These are phyloP conservation scores for Solanum chaucha DNA, from an alignment of 257 asterid species.

Conservation along the genomic window DNA sequence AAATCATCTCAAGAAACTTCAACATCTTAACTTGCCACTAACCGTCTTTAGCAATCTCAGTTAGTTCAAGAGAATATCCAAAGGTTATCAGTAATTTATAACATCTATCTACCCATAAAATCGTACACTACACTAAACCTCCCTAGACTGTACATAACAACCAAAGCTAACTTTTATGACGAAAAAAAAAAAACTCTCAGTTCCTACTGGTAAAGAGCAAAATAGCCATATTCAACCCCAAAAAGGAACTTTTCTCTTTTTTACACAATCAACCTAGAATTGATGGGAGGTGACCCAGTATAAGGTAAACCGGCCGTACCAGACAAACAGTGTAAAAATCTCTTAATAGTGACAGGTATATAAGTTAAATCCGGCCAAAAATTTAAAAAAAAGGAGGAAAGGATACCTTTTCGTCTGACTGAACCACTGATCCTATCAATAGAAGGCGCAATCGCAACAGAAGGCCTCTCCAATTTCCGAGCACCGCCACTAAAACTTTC, in stretches of 20 bases:
- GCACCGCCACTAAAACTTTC: constrained; percentile 49
- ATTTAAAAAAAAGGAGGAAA: not conserved
- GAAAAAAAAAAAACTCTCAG: not conserved
- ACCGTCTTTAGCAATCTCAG: not conserved
- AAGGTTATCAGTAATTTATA: not conserved
- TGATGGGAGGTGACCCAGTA: not conserved
- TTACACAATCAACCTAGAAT: not conserved
- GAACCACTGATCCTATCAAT: constrained; percentile 7
- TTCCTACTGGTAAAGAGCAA: not conserved
- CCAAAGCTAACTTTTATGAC: not conserved
- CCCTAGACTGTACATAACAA: not conserved
- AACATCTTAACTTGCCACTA: not conserved
- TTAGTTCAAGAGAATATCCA: not conserved
- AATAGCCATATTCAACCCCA: not conserved
- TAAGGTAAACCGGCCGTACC: not conserved
- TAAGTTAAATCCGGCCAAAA: not conserved
- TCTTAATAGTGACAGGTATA: not conserved
- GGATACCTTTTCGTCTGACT: constrained; percentile 10
- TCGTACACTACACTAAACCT: not conserved
- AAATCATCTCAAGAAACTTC: not conserved
- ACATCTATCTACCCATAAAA: not conserved
- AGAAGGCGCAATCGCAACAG: constrained; percentile 2
- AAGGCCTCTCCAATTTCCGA: constrained; percentile 19
- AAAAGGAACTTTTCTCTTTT: not conserved
- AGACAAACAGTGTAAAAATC: not conserved